Base-by-base conservation (phyloP, 345 rosid species). In the Aquilaria malaccensis region DNA sequence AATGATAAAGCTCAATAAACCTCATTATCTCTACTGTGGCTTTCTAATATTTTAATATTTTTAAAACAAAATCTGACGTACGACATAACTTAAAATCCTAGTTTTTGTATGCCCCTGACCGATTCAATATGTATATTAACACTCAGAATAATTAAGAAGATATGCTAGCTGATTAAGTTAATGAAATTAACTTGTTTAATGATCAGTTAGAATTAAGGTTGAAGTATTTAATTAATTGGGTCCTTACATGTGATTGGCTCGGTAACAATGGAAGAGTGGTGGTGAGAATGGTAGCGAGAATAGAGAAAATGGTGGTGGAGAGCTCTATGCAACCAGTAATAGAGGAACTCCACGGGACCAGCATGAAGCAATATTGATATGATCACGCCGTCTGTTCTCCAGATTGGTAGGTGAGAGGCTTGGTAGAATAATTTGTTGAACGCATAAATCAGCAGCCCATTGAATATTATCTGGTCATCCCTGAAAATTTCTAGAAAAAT, bases 271-370 rank as follows among this genome's bases (percentile, higher is more conserved):
- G 98, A 91, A 50, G 94, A 81, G 71, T 88, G 96, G 62, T 86
- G 98, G 43, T 91, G 98, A n/a, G 98, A 91, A 60, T 88, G 98
- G 71, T 91, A 84, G 51, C 94, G 91, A 41, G 89, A 77, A 77
- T 91, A 91, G 60, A 91, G 91, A 60, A 52, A 85, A 69, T 87
- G 91, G 70, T 87, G 97, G 67, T 90, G 97, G 4, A 90, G 73
- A 13, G 86, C 91, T 56, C 81, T 68, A 61, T 90, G 97, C 22
- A 87, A 68, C 97, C 97, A 91, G 48, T 85, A 91, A 68, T 87
- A 87, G 1, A 87, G 72, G 55, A 91, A 84, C 79, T 91, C 97
- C 13, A 91, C 91, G 0, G 88, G 96, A 4, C 96, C 96, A 0
- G 78, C 67, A 45, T 91, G 96, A n/a, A 91, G 74, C 11, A 87